Conservation (phyloP, 768 basidiomycete species). For the Austroboletus festivus region DNA sequence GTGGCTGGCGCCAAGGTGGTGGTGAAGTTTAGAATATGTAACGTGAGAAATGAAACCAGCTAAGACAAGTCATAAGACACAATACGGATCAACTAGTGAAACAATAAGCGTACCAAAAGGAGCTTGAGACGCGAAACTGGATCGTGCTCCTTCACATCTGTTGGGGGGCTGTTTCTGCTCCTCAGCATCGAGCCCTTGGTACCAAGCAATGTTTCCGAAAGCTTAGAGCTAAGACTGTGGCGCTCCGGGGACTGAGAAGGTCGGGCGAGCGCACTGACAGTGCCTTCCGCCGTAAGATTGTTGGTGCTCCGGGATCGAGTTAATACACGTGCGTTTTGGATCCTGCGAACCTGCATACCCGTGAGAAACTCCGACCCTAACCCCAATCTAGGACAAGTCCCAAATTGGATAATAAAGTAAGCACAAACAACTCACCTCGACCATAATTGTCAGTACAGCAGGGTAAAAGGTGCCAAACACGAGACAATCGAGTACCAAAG, state of each 20-base stretch:
- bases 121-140: conserved; percentile 88
- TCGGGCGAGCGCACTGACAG: conserved; percentile 29
- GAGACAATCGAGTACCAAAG: conserved; percentile 82
- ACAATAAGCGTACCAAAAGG: conserved; percentile 57
- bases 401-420: conserved; percentile 1
- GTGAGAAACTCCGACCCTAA: conserved; percentile 10
- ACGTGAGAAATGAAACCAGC: conserved; percentile 86
- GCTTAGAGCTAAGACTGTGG: conserved; percentile 18
- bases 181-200: conserved; percentile 49
- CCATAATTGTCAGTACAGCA: conserved; percentile 89
- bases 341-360: conserved; percentile 58
- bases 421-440: conserved; percentile 71
- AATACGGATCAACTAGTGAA: background rate
- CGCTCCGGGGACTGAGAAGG: conserved; percentile 19
- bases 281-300: conserved; percentile 29
- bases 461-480: conserved; percentile 89
- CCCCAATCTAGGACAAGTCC: conserved; percentile 2
- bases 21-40: conserved; percentile 91
- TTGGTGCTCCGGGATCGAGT: conserved; percentile 35
- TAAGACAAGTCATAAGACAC: conserved; percentile 22
- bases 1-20: conserved; percentile 80
- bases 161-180: conserved; percentile 38
- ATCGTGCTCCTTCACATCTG: conserved; percentile 58
- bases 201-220: conserved; percentile 38
- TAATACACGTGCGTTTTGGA: conserved; percentile 58